phyloP scores from a whole-genome alignment of 768 basidiomycete species.

The Lentinus brumalis region DNA sequence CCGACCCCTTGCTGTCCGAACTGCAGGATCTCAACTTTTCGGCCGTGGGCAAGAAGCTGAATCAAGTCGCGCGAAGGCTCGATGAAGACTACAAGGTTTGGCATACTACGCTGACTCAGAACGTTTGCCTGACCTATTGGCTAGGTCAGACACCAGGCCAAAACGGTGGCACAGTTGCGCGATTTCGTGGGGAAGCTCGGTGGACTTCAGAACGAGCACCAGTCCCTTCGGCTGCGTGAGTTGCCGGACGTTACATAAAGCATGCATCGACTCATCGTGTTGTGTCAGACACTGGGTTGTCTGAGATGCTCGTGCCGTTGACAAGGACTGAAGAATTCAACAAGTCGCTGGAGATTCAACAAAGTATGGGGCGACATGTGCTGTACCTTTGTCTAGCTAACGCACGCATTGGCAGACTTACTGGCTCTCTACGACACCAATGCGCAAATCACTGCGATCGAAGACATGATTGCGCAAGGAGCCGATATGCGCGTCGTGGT shows the following conservation, averaged over 20 bases:
- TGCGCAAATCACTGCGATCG: conserved; percentile 81
- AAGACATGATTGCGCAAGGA: conserved; percentile 87
- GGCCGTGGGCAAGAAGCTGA: conserved; percentile 79
- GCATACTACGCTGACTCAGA: neutral
- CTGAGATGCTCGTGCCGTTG: conserved; percentile 85
- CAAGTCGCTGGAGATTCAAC: conserved; percentile 91
- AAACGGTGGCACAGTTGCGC: conserved; percentile 87
- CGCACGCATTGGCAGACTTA: conserved; percentile 59
- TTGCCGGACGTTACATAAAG: conserved; percentile 19
- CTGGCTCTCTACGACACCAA: conserved; percentile 87
- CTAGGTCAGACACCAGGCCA: conserved; percentile 82
- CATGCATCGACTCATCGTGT: conserved; percentile 6
- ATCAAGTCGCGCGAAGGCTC: conserved; percentile 76
- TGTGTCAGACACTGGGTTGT: conserved; percentile 82
- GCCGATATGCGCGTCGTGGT: conserved; percentile 79
- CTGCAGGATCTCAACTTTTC: conserved; percentile 93
- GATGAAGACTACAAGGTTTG: conserved; percentile 90
- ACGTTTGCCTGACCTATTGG: neutral
- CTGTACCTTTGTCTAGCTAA: neutral
- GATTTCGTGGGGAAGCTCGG: conserved; percentile 96
- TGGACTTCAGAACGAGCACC: conserved; percentile 89
- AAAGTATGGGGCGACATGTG: conserved; percentile 58
- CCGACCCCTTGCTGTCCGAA: conserved; percentile 81
- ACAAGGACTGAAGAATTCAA: conserved; percentile 90
- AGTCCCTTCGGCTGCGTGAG: conserved; percentile 86